Percentiles rank a stretch among this genome's conserved stretches.
Conservation (phyloP, 106 monocot species). For the Dioscorea alata region DNA sequence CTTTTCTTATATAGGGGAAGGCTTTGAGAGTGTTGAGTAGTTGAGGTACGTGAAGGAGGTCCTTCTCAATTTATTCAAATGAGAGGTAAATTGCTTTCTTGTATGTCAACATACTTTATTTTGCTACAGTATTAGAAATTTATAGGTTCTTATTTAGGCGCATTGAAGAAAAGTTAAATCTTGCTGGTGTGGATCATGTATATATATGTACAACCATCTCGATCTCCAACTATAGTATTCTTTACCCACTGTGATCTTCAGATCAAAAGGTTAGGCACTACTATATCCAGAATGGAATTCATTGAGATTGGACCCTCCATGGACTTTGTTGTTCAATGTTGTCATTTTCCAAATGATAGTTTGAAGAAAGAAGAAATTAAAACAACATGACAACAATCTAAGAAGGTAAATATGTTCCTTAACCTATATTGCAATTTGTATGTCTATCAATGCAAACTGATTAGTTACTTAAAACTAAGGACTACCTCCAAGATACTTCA, state of each 20-base stretch:
- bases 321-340: conserved; percentile 76
- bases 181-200: conserved; percentile 75
- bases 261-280: conserved; percentile 75
- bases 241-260: conserved; percentile 77
- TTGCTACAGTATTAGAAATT: neutral
- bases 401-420: conserved; percentile 27
- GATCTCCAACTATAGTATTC: conserved; percentile 53
- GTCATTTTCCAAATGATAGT: conserved; percentile 64
- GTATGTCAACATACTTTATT: neutral
- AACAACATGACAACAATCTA: conserved; percentile 29
- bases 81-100: conserved; percentile 47
- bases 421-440: neutral
- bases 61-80: conserved; percentile 85
- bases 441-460: neutral
- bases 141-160: conserved; percentile 14
- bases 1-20: conserved; percentile 90
- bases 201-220: conserved; percentile 73
- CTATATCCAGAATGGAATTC: conserved; percentile 76
- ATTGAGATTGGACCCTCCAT: conserved; percentile 96
- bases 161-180: conserved; percentile 89
- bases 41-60: conserved; percentile 95
- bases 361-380: conserved; percentile 90
- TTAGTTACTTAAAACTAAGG: too few species aligned
- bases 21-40: conserved; percentile 78
- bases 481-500: too few species aligned